Base-by-base conservation (phyloP, 345 rosid genomes). In the Populus euphratica region DNA sequence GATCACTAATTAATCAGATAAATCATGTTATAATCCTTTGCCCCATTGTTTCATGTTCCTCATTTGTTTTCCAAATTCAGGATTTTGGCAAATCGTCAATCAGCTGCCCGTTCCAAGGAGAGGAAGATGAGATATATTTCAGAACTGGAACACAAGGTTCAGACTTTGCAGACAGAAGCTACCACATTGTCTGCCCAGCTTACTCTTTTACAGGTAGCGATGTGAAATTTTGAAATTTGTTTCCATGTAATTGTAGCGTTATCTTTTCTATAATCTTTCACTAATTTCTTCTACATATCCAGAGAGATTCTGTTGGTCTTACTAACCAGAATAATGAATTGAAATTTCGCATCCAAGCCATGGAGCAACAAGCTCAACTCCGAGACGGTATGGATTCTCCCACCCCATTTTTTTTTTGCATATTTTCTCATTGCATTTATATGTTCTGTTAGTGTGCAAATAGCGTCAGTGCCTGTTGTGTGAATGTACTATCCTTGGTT, bases 71-170 rank as follows among this genome's bases (percentile, higher is more conserved):
- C 62, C 16, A 39, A 70, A 75, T 80, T 41, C 76, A 94, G 98
- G 85, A 93, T 94, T 79, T 86, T 94, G 86, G 98, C 98, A 33
- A 87, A 94, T 78, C 95, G 98, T 49, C 98, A 93, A 72, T 94
- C 98, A 44, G 98, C 98, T 79, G 98, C 98, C 31, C 94, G 98
- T 33, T 94, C 98, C 35, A 94, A 94, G 80, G 98, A 94, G 83
- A 84, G 98, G 84, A 94, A 94, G 88, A 90, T 90, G 98, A 86
- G 94, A 54, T 94, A 94, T 70, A 94, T 94, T 41, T 90, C 92
- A 0, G 98, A 94, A 86, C 79, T 94, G 86, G 98, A 94, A 77
- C 98, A 94, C 78, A 94, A 94, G 86, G 98, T 94, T 77, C 98
- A 94, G 85, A 93, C 98, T 61, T 86, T 94, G 77, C 98, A 94